Base-by-base conservation (phyloP, 1,284 basidiomycete genomes). In the Ganoderma multipileum region DNA sequence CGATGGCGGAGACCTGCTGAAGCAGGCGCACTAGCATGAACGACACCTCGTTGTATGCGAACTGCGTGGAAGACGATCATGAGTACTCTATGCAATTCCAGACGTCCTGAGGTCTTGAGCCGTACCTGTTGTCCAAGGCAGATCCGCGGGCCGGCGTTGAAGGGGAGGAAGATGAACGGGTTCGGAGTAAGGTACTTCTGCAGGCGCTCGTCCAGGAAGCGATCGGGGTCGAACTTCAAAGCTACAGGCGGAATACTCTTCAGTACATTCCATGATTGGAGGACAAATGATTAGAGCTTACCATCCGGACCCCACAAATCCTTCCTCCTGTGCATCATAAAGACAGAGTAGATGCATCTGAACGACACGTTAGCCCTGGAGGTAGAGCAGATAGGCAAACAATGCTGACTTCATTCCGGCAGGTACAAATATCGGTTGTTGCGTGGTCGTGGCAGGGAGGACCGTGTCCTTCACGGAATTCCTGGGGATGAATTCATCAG, bases 221-320 rank as follows among this genome's bases (percentile, higher is more conserved):
- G 79, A 61, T 83, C 80, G 0, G 86, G 86, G 69, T 86, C 84
- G 69, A 85, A 87, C 33, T 81, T 67, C 39, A 70, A 38, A 14
- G 66, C 72, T 73, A 57, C 16, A 14, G 1, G 12, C 11, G 7
- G 20, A 11, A 23, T 3, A 23, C 16, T 28, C 18, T 2, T 63
- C 47, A 63, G 39, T 6, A 54, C 11, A 6, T 26, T 6, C 20
- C 36, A 7, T 36, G 5, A n/a, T 20, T 16, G 36, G n/a, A 6
- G 20, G n/a, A 9, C 14, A n/a, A 47, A 23, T 47, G 7, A 8
- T 26, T 38, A 1, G 9, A 12, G 33, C 77, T 65, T 76, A 85
- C 86, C 89, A 73, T 90, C 88, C 0, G 88, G 87, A 6, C 90
- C 90, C 91, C 90, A 92, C 0, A 91, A 81, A 68, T 91, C 88